Percentiles rank a stretch among this genome's conserved stretches.
Conservation (phyloP, 2,329 filamentous ascomycete species). For the Colletotrichum truncatum region DNA sequence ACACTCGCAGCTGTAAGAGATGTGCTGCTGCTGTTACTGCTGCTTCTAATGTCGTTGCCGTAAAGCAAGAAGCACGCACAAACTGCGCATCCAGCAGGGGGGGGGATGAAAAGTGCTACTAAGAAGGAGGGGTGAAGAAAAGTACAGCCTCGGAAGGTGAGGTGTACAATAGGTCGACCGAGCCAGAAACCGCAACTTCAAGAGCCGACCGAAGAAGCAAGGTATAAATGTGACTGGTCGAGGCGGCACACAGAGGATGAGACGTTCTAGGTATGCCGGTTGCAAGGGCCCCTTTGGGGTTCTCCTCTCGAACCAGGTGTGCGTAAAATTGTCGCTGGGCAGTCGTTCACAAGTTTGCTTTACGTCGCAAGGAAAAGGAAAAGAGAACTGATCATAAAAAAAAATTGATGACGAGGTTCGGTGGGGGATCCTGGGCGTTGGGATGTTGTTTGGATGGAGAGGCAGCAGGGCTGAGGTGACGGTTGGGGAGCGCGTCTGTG, state of each 20-base stretch:
- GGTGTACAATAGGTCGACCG: conserved; percentile 3
- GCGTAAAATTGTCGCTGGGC: neutral
- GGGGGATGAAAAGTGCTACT: neutral
- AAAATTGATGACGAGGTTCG: conserved; percentile 1
- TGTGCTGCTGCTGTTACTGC: neutral
- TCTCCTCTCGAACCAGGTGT: conserved; percentile 4
- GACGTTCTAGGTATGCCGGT: conserved; percentile 14
- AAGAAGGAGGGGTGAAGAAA: conserved; percentile 9
- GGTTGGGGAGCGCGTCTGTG: conserved; percentile 24
- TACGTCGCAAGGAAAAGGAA: conserved; percentile 23
- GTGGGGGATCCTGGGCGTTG: conserved; percentile 2
- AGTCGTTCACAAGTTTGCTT: conserved; percentile 20
- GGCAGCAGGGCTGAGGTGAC: conserved; percentile 27
- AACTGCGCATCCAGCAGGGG: conserved; percentile 6
- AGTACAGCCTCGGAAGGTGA: neutral
- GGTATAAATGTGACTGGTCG: conserved; percentile 26
- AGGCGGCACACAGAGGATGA: conserved; percentile 20
- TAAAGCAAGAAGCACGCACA: conserved; percentile 20
- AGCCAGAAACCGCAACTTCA: neutral
- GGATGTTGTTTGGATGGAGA: conserved; percentile 26
- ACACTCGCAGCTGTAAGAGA: neutral
- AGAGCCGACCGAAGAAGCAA: conserved; percentile 27
- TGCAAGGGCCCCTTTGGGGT: conserved; percentile 16
- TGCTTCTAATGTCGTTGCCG: conserved; percentile 2
- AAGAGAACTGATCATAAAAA: conserved; percentile 24